A percentile compares a stretch with the other conserved stretches of the same genome.
Conservation (phyloP, 2,329 filamentous ascomycete genomes). For the Trichoderma brevicompactum region DNA sequence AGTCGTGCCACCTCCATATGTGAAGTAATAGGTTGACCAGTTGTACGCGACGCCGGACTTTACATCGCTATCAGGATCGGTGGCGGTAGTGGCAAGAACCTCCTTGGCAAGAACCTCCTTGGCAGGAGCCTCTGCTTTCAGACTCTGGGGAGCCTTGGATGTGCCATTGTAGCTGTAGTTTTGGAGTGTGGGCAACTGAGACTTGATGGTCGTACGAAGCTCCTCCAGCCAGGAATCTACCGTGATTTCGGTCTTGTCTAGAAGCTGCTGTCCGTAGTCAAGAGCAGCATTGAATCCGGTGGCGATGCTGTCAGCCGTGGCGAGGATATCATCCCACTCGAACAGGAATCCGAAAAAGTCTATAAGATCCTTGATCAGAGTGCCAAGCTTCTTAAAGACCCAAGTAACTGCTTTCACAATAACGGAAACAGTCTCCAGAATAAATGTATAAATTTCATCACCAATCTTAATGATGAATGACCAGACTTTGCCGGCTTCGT, state of each 20-base stretch:
- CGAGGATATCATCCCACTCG: conserved; percentile 1
- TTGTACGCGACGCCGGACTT: conserved; percentile 3
- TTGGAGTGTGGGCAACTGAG: not conserved
- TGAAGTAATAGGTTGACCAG: conserved; percentile 3
- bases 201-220: not conserved
- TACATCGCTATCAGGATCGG: not conserved
- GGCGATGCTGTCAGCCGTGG: not conserved
- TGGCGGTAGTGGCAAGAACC: too few species aligned
- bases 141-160: not conserved
- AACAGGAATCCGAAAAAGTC: not conserved
- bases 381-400: conserved; percentile 2
- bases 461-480: not conserved
- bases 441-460: not conserved
- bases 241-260: not conserved
- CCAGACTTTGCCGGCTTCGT: not conserved
- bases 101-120: not conserved
- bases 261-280: not conserved
- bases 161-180: not conserved
- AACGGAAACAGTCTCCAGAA: not conserved
- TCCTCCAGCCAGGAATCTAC: not conserved
- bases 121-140: not conserved
- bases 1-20: not conserved
- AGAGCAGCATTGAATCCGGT: conserved; percentile 3
- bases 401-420: conserved; percentile 10
- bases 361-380: not conserved